A percentile compares a stretch with the other conserved stretches of the same genome.
Evolutionary conservation across 2,329 filamentous ascomycete species (phyloP).

Genomic region (Penicillium oxalicum): DNA sequence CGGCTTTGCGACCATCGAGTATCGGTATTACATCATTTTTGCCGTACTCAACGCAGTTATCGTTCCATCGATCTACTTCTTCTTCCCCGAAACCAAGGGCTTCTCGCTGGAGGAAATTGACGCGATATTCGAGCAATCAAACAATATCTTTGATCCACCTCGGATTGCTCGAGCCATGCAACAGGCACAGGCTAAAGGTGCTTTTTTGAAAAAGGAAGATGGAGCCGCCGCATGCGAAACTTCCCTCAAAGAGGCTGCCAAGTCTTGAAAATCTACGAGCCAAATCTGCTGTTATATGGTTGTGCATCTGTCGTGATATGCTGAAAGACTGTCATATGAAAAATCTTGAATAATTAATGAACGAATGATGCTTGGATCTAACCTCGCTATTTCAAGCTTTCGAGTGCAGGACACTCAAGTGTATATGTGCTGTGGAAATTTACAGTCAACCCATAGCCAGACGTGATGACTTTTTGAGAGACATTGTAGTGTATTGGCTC

Average conservation of each 20-base stretch:
- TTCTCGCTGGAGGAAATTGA: conserved; percentile 37
- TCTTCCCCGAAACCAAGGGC: conserved; percentile 37
- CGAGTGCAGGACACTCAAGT: too few relatives aligned
- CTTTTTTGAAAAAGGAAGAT: conserved; percentile 8
- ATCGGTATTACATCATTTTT: conserved; percentile 42
- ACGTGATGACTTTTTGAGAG: too few relatives aligned
- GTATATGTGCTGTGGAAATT: too few relatives aligned
- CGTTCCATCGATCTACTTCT: conserved; percentile 31
- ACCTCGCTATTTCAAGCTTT: too few relatives aligned
- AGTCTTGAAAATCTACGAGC: not conserved
- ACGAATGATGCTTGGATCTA: too few relatives aligned
- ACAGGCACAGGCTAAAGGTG: conserved; percentile 1
- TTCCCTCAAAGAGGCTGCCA: not conserved
- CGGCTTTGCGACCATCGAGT: conserved; percentile 43
- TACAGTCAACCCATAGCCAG: too few relatives aligned
- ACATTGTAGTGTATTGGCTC: too few relatives aligned
- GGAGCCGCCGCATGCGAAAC: conserved; percentile 2
- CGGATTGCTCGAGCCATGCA: conserved; percentile 20
- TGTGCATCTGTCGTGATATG: too few relatives aligned
- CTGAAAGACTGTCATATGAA: too few relatives aligned
- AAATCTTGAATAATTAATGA: too few relatives aligned
- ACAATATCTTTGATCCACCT: conserved; percentile 24
- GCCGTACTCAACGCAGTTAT: conserved; percentile 35
- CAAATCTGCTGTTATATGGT: too few relatives aligned
- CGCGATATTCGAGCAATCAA: conserved; percentile 32